phyloP scores from a whole-genome alignment of 306 rosid genomes.

The Vachellia pachyceras region DNA sequence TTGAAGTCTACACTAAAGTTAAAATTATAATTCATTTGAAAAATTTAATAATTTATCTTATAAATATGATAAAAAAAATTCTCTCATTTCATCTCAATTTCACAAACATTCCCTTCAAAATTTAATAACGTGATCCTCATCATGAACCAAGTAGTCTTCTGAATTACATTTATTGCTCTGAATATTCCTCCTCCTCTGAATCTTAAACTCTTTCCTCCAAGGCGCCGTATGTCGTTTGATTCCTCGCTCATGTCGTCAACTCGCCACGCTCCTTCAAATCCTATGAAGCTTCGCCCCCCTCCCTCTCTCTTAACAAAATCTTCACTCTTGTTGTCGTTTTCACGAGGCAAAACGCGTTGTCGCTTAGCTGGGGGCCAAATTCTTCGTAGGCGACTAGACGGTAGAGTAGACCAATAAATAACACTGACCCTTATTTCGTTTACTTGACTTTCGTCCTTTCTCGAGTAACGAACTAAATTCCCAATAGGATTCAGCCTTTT shows the following conservation, averaged over 20 bases:
- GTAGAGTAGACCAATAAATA: background rate
- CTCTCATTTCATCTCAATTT: no score
- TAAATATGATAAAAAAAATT: no score
- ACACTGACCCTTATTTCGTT: background rate
- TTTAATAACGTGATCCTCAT: slow-evolving; percentile 15
- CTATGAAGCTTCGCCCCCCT: background rate
- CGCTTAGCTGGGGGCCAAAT: background rate
- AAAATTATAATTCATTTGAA: no score
- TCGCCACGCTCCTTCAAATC: background rate
- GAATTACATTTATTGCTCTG: background rate
- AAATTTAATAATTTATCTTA: no score
- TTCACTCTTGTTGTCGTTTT: no score
- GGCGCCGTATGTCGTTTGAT: background rate
- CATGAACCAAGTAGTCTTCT: background rate
- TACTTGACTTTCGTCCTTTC: background rate
- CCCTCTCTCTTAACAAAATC: background rate
- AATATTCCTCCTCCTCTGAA: background rate
- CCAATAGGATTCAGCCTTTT: no score
- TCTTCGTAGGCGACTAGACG: no score
- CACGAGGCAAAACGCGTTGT: background rate
- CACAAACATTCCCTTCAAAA: no score
- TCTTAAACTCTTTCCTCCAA: background rate
- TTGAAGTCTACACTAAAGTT: no score
- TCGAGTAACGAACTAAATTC: background rate
- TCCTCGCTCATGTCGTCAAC: background rate